Evolutionary conservation across 177 flowering plant species (phyloP).

Genomic region (Vitis hybrid): DNA sequence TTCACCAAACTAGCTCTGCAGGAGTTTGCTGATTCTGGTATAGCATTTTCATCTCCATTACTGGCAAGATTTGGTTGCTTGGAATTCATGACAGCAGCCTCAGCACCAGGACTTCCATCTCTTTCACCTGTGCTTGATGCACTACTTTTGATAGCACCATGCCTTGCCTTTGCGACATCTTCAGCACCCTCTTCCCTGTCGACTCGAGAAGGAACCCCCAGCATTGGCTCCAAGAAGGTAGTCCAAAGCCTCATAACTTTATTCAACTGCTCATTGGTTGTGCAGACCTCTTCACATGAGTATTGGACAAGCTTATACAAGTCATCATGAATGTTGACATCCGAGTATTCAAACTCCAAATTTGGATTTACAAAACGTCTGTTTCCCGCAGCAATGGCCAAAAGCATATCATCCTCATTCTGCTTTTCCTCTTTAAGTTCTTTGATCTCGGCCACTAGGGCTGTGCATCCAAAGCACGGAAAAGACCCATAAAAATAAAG

Average conservation of each 20-base stretch:
- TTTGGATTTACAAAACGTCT: constrained; percentile 60
- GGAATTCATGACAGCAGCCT: constrained; percentile 22
- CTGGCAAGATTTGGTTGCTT: constrained; percentile 34
- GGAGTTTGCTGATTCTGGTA: constrained; percentile 35
- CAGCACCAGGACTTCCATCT: constrained; percentile 47
- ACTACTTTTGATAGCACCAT: constrained; percentile 27
- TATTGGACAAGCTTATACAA: constrained; percentile 73
- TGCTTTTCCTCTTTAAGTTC: constrained; percentile 73
- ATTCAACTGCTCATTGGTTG: constrained; percentile 67
- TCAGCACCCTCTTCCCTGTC: constrained; percentile 50
- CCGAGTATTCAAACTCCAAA: constrained; percentile 66
- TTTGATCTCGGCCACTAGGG: constrained; percentile 81
- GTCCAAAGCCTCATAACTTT: constrained; percentile 89
- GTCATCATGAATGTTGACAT: constrained; percentile 77
- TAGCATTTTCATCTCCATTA: constrained; percentile 37
- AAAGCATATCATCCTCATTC: constrained; percentile 70
- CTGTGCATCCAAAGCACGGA: constrained; percentile 36
- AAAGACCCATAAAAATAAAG: constrained; percentile 11
- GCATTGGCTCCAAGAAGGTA: constrained; percentile 74
- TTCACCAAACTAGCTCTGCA: constrained; percentile 33
- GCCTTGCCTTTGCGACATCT: constrained; percentile 43
- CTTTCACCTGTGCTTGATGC: constrained; percentile 37
- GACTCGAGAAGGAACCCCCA: constrained; percentile 66
- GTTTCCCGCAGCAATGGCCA: constrained; percentile 74
- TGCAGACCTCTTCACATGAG: constrained; percentile 77